These are phyloP conservation scores for Smittium mucronatum DNA, from an alignment of 371 early-diverging fungal genomes.

Conservation along the genomic window DNA sequence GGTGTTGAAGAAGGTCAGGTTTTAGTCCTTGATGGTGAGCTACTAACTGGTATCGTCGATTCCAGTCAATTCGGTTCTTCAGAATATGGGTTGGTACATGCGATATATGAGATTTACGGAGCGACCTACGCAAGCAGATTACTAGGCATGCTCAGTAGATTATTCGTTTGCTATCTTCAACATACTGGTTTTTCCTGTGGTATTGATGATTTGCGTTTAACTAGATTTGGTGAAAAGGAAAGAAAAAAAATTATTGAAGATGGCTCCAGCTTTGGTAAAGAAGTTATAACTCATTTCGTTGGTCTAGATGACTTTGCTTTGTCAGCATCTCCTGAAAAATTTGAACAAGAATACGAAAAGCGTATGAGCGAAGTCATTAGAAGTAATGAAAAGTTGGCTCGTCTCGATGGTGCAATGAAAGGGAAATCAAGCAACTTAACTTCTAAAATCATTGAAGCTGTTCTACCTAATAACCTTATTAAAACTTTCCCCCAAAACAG, in stretches of 20 bases:
- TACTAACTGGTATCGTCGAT: conserved; percentile 92
- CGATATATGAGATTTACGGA: conserved; percentile 94
- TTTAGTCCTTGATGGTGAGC: conserved; percentile 69
- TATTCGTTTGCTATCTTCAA: conserved; percentile 91
- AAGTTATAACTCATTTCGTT: conserved; percentile 59
- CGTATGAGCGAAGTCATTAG: conserved; percentile 77
- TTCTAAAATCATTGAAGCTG: conserved; percentile 59
- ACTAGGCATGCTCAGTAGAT: conserved; percentile 83
- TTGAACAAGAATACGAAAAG: conserved; percentile 41
- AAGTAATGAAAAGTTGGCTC: conserved; percentile 72
- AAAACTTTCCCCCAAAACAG: conserved; percentile 90
- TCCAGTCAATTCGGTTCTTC: conserved; percentile 96
- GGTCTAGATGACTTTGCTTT: conserved; percentile 40
- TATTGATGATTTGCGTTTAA: conserved; percentile 97
- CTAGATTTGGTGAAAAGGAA: conserved; percentile 61
- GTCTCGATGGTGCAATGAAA: conserved; percentile 84
- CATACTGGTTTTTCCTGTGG: conserved; percentile 90
- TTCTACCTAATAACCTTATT: conserved; percentile 73
- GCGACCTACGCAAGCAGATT: conserved; percentile 83
- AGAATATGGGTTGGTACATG: conserved; percentile 90
- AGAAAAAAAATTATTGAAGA: conserved; percentile 51
- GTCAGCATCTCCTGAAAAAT: conserved; percentile 19
- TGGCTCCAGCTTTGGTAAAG: conserved; percentile 44
- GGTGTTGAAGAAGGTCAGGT: conserved; percentile 76
- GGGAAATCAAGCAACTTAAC: conserved; percentile 71